Evolutionary conservation across 208 protist genomes (phyloP).

Genomic region (Herpetomonas samuelpessoai): DNA sequence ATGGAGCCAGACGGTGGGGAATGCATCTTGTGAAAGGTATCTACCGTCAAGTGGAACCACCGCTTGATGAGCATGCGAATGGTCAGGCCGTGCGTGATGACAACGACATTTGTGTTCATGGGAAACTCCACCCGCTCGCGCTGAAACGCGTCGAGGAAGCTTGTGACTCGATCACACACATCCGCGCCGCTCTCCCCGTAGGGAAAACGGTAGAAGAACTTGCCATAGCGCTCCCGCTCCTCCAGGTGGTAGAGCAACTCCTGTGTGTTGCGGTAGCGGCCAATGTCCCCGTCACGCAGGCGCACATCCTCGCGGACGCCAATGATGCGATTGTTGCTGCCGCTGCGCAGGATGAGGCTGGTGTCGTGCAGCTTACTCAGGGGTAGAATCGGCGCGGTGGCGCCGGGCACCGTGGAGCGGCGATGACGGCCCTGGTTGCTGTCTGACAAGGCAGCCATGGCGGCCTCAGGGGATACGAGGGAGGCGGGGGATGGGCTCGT

Average conservation of each 20-base stretch:
- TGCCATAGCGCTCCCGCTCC: conserved; percentile 83
- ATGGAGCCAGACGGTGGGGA: conserved; percentile 69
- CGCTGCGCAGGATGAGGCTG: conserved; percentile 32
- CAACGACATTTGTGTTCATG: conserved; percentile 85
- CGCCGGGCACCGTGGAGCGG: background rate
- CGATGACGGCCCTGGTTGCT: no score
- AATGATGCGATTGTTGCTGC: conserved; percentile 54
- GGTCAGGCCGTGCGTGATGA: conserved; percentile 87
- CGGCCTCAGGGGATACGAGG: no score
- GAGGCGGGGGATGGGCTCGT: conserved; percentile 1
- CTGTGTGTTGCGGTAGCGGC: conserved; percentile 77
- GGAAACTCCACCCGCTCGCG: conserved; percentile 78
- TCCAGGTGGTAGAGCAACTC: conserved; percentile 56
- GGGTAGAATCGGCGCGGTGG: background rate
- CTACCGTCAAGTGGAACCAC: conserved; percentile 91
- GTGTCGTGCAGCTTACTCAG: background rate
- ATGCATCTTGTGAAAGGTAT: conserved; percentile 84
- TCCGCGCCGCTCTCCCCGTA: conserved; percentile 91
- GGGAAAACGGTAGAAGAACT: conserved; percentile 93
- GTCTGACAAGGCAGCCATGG: no score
- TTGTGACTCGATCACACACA: conserved; percentile 91
- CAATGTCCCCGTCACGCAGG: conserved; percentile 92
- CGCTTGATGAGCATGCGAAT: conserved; percentile 90
- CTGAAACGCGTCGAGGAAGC: conserved; percentile 87
- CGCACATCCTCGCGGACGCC: conserved; percentile 89